These are phyloP conservation scores for Lagenidium sp. DNA, from an alignment of 352 stramenopile genomes.

Conservation along the genomic window DNA sequence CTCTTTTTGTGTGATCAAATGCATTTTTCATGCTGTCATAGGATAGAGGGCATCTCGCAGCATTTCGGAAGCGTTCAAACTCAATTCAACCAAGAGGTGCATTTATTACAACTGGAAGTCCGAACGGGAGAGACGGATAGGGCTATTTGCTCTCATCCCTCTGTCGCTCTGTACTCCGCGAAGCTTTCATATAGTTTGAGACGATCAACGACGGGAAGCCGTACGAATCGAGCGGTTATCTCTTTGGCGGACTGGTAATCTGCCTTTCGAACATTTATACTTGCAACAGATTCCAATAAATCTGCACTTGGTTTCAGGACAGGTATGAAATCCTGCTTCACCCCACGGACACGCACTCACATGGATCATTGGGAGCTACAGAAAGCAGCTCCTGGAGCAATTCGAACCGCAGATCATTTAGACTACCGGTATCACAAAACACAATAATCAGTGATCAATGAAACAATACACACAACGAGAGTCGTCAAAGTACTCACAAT, in stretches of 20 bases:
- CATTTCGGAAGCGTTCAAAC: no score
- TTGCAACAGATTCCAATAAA: conserved; percentile 7
- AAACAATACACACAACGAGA: background rate
- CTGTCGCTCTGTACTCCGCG: no score
- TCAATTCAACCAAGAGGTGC: no score
- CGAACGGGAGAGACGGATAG: no score
- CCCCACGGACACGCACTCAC: background rate
- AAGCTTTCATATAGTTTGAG: conserved; percentile 12
- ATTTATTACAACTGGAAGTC: no score
- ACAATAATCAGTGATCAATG: background rate
- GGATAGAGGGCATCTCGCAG: no score
- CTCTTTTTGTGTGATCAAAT: no score
- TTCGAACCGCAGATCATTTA: conserved; percentile 13
- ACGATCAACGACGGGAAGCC: conserved; percentile 9
- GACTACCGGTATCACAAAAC: conserved; percentile 1
- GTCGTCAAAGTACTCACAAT: conserved; percentile 6
- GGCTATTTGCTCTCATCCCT: no score
- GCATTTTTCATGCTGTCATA: no score
- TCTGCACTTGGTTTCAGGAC: background rate
- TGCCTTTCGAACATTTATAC: conserved; percentile 10
- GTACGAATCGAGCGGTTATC: conserved; percentile 9
- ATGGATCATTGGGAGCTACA: conserved; percentile 10
- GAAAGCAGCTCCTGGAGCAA: conserved; percentile 12
- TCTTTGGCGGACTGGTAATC: conserved; percentile 4
- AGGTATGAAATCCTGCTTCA: background rate